Percentiles rank a stretch among this genome's conserved stretches.
Evolutionary conservation across 1,284 basidiomycete genomes (phyloP).

Genomic region (Trichosporon sp.): DNA sequence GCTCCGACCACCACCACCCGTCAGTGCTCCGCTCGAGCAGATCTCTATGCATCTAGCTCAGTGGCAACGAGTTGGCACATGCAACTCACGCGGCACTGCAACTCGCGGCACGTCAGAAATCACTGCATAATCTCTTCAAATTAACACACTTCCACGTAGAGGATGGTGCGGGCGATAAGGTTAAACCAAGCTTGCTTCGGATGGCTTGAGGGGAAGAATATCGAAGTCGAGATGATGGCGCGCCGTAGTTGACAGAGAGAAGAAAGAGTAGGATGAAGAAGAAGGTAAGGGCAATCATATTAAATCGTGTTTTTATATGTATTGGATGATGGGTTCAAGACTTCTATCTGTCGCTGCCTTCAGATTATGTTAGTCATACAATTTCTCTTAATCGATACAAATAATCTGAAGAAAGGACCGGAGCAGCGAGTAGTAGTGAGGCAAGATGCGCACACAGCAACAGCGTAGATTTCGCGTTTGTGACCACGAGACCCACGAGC

Average conservation of each 20-base stretch:
- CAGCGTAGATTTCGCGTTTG: neutral
- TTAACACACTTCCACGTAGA: neutral
- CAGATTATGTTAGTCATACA: slow-evolving; percentile 4
- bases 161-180: neutral
- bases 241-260: neutral
- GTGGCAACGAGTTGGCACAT: neutral
- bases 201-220: neutral
- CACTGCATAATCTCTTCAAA: neutral
- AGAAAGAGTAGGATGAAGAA: neutral
- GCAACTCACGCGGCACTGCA: too few species aligned
- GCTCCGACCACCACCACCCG: too few species aligned
- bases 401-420: neutral
- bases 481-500: neutral
- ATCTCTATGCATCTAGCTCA: neutral
- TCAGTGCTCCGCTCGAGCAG: neutral
- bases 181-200: neutral
- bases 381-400: slow-evolving; percentile 1
- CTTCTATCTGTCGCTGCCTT: neutral
- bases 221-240: slow-evolving; percentile 1
- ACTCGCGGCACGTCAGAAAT: neutral
- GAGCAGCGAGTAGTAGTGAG: neutral
- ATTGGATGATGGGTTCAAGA: neutral
- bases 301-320: neutral
- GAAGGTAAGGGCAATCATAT: neutral
- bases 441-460: too few species aligned